Evolutionary conservation across 1,284 basidiomycete species (phyloP).

Genomic region (Coniferiporia weirii): DNA sequence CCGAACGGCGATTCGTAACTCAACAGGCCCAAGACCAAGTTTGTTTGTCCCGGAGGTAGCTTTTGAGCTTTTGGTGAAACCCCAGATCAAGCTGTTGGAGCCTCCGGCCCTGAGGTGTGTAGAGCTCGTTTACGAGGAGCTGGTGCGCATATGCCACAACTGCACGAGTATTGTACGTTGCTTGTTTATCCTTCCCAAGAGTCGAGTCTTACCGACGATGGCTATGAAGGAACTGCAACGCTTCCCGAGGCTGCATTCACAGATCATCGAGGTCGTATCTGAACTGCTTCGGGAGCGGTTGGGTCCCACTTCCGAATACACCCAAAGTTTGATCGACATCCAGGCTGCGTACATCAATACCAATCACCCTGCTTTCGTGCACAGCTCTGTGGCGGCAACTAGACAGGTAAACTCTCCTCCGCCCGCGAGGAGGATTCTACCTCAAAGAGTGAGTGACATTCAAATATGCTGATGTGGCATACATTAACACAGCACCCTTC

Average conservation of each 20-base stretch:
- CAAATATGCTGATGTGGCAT: constrained; percentile 1
- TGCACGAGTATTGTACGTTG: constrained; percentile 79
- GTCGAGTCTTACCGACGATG: not conserved
- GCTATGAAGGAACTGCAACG: constrained; percentile 82
- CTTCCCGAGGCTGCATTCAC: constrained; percentile 91
- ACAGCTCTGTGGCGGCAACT: constrained; percentile 59
- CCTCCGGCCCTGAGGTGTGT: constrained; percentile 93
- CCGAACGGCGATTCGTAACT: constrained; percentile 96
- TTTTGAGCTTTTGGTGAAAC: constrained; percentile 96
- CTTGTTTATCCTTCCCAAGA: constrained; percentile 4
- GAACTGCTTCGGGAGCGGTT: constrained; percentile 93
- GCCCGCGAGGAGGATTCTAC: constrained; percentile 36
- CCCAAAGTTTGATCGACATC: constrained; percentile 93
- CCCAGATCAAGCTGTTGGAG: constrained; percentile 96
- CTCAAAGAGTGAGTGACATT: constrained; percentile 45
- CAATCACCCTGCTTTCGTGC: constrained; percentile 88
- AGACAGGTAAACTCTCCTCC: constrained; percentile 34
- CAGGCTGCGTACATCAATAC: constrained; percentile 99
- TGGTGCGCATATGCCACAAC: constrained; percentile 99
- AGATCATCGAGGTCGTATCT: constrained; percentile 95
- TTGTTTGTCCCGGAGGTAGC: constrained; percentile 97
- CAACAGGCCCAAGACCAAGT: constrained; percentile 93
- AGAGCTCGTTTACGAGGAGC: constrained; percentile 97
- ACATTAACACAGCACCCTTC: not conserved
- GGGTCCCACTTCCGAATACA: constrained; percentile 94